Percentiles rank a stretch among this genome's conserved stretches.
phyloP scores from a whole-genome alignment of 495 filamentous ascomycete genomes.

The Cairneyella variabilis region DNA sequence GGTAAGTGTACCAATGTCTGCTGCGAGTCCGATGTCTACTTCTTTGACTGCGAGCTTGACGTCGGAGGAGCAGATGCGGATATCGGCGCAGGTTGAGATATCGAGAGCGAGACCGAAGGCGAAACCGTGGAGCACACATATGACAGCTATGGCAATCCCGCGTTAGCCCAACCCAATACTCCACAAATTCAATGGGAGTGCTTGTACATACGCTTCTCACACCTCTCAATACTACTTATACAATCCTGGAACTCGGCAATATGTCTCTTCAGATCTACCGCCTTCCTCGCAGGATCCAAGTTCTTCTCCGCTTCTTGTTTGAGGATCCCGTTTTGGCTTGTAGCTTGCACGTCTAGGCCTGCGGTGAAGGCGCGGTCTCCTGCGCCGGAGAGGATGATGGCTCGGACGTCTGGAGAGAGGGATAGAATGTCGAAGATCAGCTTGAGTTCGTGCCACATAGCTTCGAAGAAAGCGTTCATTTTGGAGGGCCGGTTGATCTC shows the following conservation, averaged over 20 bases:
- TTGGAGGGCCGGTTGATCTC: conserved; percentile 89
- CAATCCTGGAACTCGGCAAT: conserved; percentile 76
- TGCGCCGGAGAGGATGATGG: conserved; percentile 76
- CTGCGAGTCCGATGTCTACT: conserved; percentile 91
- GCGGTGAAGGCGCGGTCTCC: conserved; percentile 83
- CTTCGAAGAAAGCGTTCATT: conserved; percentile 84
- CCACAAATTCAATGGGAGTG: background rate
- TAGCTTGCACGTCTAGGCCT: conserved; percentile 74
- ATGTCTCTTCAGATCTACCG: conserved; percentile 58
- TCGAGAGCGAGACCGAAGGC: conserved; percentile 83
- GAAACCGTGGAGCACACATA: conserved; percentile 79
- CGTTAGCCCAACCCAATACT: background rate
- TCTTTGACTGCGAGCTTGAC: conserved; percentile 81
- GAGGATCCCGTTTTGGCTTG: conserved; percentile 40
- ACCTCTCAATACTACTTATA: conserved; percentile 72
- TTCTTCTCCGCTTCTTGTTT: conserved; percentile 18
- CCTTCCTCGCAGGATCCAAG: conserved; percentile 63
- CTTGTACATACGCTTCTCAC: conserved; percentile 69
- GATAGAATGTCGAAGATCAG: conserved; percentile 73
- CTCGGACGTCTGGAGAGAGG: conserved; percentile 64
- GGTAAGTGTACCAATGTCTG: conserved; percentile 85
- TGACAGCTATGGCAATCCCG: conserved; percentile 60
- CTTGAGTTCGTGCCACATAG: conserved; percentile 86
- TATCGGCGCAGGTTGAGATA: conserved; percentile 70
- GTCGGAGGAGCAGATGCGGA: conserved; percentile 66